A percentile compares a stretch with the other conserved stretches of the same genome.
These are phyloP conservation scores for Malbranchea cinnamomea DNA, from an alignment of 2,329 filamentous ascomycete genomes.

Conservation along the genomic window DNA sequence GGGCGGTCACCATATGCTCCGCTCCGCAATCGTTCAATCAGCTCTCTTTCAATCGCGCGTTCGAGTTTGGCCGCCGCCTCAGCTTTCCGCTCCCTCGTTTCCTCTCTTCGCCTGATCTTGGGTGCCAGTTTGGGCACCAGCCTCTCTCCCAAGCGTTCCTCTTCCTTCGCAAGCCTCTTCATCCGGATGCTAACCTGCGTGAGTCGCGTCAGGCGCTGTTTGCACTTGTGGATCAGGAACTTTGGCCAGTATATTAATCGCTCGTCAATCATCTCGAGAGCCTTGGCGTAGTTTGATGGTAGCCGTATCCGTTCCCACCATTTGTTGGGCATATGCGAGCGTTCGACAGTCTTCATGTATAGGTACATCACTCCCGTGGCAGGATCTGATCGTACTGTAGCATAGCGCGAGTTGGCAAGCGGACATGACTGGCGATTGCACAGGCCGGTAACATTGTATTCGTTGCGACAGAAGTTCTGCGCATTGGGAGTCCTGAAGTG, in stretches of 20 bases:
- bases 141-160: slow-evolving; percentile 75
- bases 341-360: slow-evolving; percentile 92
- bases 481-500: slow-evolving; percentile 56
- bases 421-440: slow-evolving; percentile 83
- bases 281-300: slow-evolving; percentile 78
- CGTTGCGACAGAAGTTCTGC: slow-evolving; percentile 90
- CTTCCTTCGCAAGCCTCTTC: slow-evolving; percentile 70
- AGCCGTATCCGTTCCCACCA: slow-evolving; percentile 91
- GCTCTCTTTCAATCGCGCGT: slow-evolving; percentile 83
- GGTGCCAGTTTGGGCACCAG: slow-evolving; percentile 80
- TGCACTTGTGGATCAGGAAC: slow-evolving; percentile 86
- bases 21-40: slow-evolving; percentile 78
- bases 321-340: slow-evolving; percentile 73
- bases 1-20: slow-evolving; percentile 91
- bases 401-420: slow-evolving; percentile 82
- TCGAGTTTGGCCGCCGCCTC: slow-evolving; percentile 85
- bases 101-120: slow-evolving; percentile 67
- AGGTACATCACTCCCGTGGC: slow-evolving; percentile 74
- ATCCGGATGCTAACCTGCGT: slow-evolving; percentile 76
- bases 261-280: slow-evolving; percentile 74
- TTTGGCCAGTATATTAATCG: slow-evolving; percentile 87
- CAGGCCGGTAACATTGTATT: slow-evolving; percentile 72
- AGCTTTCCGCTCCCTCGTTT: slow-evolving; percentile 60
- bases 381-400: slow-evolving; percentile 73
- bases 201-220: slow-evolving; percentile 81